Conservation (phyloP, 257 asterid species). For the Jaltomata sinuosa region DNA sequence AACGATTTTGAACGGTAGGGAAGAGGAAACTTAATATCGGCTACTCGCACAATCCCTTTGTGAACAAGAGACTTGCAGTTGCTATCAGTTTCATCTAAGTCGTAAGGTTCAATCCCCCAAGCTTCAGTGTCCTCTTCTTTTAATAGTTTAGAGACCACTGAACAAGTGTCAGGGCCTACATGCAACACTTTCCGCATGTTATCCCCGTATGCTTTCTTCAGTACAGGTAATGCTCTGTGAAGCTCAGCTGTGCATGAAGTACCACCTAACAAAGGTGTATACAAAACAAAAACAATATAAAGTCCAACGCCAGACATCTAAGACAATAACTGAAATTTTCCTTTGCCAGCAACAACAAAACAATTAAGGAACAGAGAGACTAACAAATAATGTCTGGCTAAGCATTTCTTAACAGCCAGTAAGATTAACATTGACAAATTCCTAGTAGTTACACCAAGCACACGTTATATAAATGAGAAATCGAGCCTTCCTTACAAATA, state of each 20-base stretch:
- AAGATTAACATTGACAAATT: neutral
- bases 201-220: constrained; percentile 78
- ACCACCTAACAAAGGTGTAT: constrained; percentile 40
- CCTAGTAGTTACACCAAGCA: neutral
- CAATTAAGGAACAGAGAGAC: neutral
- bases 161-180: constrained; percentile 88
- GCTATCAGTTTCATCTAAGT: constrained; percentile 62
- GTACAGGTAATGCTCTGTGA: constrained; percentile 48
- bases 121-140: constrained; percentile 89
- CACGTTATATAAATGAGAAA: neutral
- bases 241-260: constrained; percentile 60
- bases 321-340: neutral
- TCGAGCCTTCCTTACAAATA: neutral
- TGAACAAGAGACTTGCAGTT: constrained; percentile 69
- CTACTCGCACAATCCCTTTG: constrained; percentile 74
- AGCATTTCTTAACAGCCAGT: neutral
- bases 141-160: constrained; percentile 49
- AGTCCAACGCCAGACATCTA: neutral
- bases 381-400: neutral
- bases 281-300: neutral
- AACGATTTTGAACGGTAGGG: constrained; percentile 81
- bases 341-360: neutral
- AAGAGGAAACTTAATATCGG: constrained; percentile 86
- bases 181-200: constrained; percentile 72
- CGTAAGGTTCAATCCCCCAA: constrained; percentile 92